These are phyloP conservation scores for Talaromyces islandicus DNA, from an alignment of 2,329 filamentous ascomycete species.

Conservation along the genomic window DNA sequence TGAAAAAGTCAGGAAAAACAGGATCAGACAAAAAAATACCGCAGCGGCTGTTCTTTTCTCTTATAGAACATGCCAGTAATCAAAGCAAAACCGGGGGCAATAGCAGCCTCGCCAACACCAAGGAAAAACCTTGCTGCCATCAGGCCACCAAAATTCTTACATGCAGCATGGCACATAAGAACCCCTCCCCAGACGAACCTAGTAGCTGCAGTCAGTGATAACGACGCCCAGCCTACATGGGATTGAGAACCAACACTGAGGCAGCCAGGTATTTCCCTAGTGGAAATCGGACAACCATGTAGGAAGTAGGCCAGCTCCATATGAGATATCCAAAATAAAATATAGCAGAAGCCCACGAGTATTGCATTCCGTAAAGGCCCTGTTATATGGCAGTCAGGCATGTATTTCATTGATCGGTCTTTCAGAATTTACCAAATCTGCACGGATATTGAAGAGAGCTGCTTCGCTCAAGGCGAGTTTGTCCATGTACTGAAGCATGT, in stretches of 20 bases:
- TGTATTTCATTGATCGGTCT: neutral
- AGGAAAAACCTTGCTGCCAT: slow-evolving; percentile 48
- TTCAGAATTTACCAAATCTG: slow-evolving; percentile 15
- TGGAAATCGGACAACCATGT: slow-evolving; percentile 2
- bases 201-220: neutral
- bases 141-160: slow-evolving; percentile 41
- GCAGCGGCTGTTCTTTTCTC: slow-evolving; percentile 46
- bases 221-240: neutral
- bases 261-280: slow-evolving; percentile 4
- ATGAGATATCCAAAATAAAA: slow-evolving; percentile 9
- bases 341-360: slow-evolving; percentile 2
- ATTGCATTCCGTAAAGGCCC: slow-evolving; percentile 3
- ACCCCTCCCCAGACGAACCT: slow-evolving; percentile 38
- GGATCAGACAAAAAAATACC: neutral
- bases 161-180: slow-evolving; percentile 43
- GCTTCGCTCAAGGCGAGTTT: slow-evolving; percentile 26
- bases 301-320: neutral
- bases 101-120: slow-evolving; percentile 49
- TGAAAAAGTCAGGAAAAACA: neutral
- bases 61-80: slow-evolving; percentile 43
- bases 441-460: slow-evolving; percentile 20
- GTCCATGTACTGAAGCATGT: slow-evolving; percentile 26
- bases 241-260: neutral
- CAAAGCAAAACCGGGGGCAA: slow-evolving; percentile 38
- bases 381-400: neutral